Evolutionary conservation across 1,139 yeast species (phyloP).

Genomic region (Wickerhamomyces sp.): DNA sequence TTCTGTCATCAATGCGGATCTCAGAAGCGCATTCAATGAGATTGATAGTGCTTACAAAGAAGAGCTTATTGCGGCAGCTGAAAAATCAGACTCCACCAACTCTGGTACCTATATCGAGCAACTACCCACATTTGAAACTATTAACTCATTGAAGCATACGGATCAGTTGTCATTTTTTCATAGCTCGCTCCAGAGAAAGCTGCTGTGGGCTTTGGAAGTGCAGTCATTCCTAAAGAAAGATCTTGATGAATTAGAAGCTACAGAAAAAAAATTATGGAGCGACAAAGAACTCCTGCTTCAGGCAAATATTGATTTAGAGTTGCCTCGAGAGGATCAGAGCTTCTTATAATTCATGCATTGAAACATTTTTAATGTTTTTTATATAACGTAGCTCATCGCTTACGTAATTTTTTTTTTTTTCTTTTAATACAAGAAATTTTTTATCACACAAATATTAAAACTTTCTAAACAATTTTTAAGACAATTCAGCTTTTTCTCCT

Average conservation of each 20-base stretch:
- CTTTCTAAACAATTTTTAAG: background rate
- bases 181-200: slow-evolving; percentile 32
- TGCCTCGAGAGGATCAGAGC: slow-evolving; percentile 10
- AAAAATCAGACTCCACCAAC: slow-evolving; percentile 9
- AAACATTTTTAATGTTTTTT: background rate
- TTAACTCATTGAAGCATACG: slow-evolving; percentile 21
- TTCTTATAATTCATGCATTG: background rate
- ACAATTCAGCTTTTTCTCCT: slow-evolving; percentile 1
- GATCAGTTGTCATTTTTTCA: slow-evolving; percentile 25
- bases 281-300: slow-evolving; percentile 58
- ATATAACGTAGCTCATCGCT: slow-evolving; percentile 4
- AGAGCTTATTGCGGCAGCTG: slow-evolving; percentile 10
- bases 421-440: too few relatives aligned
- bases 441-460: background rate
- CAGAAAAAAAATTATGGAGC: slow-evolving; percentile 46
- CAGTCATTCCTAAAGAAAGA: slow-evolving; percentile 41
- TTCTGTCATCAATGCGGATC: slow-evolving; percentile 19
- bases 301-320: slow-evolving; percentile 23
- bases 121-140: slow-evolving; percentile 15
- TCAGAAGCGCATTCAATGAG: slow-evolving; percentile 14
- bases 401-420: too few relatives aligned
- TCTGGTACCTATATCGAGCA: slow-evolving; percentile 16
- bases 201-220: slow-evolving; percentile 45
- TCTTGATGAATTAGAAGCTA: slow-evolving; percentile 33
- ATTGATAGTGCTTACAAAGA: slow-evolving; percentile 13